Base-by-base conservation (phyloP, 2,329 filamentous ascomycete genomes). In the Ceratocystiopsis brevicomis region DNA sequence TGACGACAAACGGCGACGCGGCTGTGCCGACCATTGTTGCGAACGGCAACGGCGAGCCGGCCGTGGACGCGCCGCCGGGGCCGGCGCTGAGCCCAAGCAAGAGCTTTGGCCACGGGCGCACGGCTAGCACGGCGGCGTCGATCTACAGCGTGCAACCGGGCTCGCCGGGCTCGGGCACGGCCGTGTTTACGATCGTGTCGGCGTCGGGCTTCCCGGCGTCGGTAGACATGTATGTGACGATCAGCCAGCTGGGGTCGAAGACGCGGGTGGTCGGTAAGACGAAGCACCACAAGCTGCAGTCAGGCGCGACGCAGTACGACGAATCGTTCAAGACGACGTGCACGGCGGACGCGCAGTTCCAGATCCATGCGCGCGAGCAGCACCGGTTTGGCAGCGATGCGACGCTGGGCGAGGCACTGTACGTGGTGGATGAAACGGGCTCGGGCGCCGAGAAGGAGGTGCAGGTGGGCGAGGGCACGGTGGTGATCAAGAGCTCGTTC, bases 231-330 rank as follows among this genome's bases (percentile, higher is more conserved):
- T 86, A 84, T 54, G 73, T 93, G 40, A 62, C 73, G 45, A 64
- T 94, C 51, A 77, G 75, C 44, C 75, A 82, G 51, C 56, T 82
- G 33, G 65, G 68, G 4, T 62, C 75, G 39, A 87, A 81, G 60
- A 71, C 66, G 41, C 95, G 90, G 63, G 73, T 81, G 39, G 66
- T 98, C 39, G 78, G 87, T 63, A 95, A 96, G 67, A 95, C 87
- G 18, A 93, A 94, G 58, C 81, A 90, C 50, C 73, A 82, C 63
- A 94, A 94, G 59, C 71, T 78, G 1, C 63, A 72, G 3, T 65
- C 64, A 1, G 83, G 81, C 2, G 62, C 68, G 4, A 72, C 83
- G 48, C 68, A 65, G 16, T 93, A 76, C 58, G 78, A 85, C 49
- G 84, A 93, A 57, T 77, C 74, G 1, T 88, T 90, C 66, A 86